phyloP scores from a whole-genome alignment of 1,284 basidiomycete species.

The Sutorius eximius region DNA sequence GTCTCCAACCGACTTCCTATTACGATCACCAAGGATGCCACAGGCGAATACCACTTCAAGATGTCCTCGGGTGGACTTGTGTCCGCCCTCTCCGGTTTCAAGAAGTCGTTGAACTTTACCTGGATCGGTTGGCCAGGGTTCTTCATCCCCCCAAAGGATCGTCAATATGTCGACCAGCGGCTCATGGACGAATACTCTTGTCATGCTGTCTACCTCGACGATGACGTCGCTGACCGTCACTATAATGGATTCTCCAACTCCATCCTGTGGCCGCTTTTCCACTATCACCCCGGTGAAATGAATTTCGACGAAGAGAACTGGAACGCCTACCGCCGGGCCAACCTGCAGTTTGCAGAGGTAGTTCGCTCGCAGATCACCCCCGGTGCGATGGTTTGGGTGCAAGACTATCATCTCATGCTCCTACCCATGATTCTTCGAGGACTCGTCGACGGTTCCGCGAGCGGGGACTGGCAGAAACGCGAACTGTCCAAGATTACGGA shows the following conservation, averaged over 20 bases:
- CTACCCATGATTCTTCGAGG: slow-evolving; percentile 92
- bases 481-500: slow-evolving; percentile 79
- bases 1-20: slow-evolving; percentile 95
- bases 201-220: slow-evolving; percentile 95
- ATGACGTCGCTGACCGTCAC: slow-evolving; percentile 95
- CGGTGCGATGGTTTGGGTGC: slow-evolving; percentile 97
- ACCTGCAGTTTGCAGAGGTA: slow-evolving; percentile 90
- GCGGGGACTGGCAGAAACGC: slow-evolving; percentile 61
- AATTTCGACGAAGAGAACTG: slow-evolving; percentile 99
- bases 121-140: slow-evolving; percentile 95
- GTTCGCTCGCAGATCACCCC: slow-evolving; percentile 77
- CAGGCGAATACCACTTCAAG: slow-evolving; percentile 93
- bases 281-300: slow-evolving; percentile 99
- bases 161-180: slow-evolving; percentile 81
- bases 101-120: slow-evolving; percentile 93
- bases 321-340: slow-evolving; percentile 97
- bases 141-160: slow-evolving; percentile 87
- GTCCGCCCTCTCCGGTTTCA: slow-evolving; percentile 92
- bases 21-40: slow-evolving; percentile 85
- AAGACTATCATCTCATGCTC: slow-evolving; percentile 98
- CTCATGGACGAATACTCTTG: slow-evolving; percentile 95
- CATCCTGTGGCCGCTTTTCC: slow-evolving; percentile 98
- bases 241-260: slow-evolving; percentile 99
- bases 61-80: slow-evolving; percentile 96
- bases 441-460: slow-evolving; percentile 74